Evolutionary conservation across 257 asterid species (phyloP), one percentile per base, ranked within the genome.

Genomic region (Primulina eburnea): DNA sequence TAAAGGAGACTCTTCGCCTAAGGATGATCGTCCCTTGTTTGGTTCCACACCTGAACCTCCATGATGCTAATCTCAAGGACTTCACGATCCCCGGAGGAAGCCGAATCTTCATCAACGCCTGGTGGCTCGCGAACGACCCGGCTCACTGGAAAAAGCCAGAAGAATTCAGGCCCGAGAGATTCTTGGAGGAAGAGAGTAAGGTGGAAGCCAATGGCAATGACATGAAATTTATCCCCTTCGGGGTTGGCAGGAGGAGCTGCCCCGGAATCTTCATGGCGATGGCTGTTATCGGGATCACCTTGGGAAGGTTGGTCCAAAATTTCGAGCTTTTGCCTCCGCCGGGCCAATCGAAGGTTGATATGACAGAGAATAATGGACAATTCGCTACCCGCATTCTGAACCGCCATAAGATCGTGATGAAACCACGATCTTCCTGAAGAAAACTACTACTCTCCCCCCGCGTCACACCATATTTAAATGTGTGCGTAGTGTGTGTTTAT

Each of bases 11-110:
- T 4, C 84, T 84, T 24, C 80, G 88, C 11, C 77, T 81, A 5
- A 66, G 86, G 1, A 84, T 84, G 88, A 81, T 84, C 6, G 81
- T 81, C 66, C 88, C 88, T 5, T 84, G 81, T 14, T 56, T 83
- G 66, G 86, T 83, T 56, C 88, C 88, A n/a, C 88, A 83, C 78
- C 78, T 84, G 88, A 84, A 84, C 75, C 86, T 84, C 63, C 70
- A 84, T 12, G 88, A 84, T 0, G 88, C 84, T 18, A 81, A 81
- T 76, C 84, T 84, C 1, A 69, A 76, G 0, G 86, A 76, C 9
- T 77, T 62, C 21, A 86, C 81, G 33, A 81, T 84, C 50, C 88
- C 88, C 2, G 88, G 86, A 0, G 88, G 81, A 74, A 84, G 88
- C 86, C 81, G 81, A 50, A 79, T 84, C 70, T 60, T 81, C 64